phyloP scores from a whole-genome alignment of 1,284 basidiomycete genomes.

The Salmacisia buchloeana region DNA sequence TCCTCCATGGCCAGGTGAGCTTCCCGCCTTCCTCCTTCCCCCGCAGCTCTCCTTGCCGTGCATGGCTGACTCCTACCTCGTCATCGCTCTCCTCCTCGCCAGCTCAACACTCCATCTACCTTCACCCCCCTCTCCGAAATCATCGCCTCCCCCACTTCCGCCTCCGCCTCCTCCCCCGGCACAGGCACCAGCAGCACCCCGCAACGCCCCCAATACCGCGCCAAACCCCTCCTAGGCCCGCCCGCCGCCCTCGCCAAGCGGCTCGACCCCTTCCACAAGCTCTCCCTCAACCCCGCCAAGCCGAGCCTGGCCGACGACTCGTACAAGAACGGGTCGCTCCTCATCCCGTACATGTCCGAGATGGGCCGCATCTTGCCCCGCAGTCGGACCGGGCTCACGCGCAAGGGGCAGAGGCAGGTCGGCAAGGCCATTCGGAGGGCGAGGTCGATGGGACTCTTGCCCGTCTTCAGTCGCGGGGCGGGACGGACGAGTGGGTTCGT shows the following conservation, averaged over 20 bases:
- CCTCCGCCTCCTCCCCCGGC: no score
- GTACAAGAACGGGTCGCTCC: slow-evolving; percentile 66
- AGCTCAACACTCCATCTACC: neutral
- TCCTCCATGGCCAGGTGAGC: slow-evolving; percentile 3
- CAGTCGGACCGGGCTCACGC: slow-evolving; percentile 68
- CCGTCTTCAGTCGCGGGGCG: slow-evolving; percentile 42
- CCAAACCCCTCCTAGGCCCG: slow-evolving; percentile 26
- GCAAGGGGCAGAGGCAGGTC: slow-evolving; percentile 71
- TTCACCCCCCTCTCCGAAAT: neutral
- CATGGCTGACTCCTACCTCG: neutral
- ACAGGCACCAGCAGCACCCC: neutral
- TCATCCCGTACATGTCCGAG: slow-evolving; percentile 66
- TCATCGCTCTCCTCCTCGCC: neutral
- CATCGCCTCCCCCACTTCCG: no score
- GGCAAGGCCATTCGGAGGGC: slow-evolving; percentile 85
- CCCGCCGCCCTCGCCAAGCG: neutral
- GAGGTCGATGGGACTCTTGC: slow-evolving; percentile 85
- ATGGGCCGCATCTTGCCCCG: slow-evolving; percentile 80
- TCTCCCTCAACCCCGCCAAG: slow-evolving; percentile 48
- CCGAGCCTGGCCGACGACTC: slow-evolving; percentile 47
- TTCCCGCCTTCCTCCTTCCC: neutral
- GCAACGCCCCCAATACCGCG: slow-evolving; percentile 10
- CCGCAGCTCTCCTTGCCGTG: neutral
- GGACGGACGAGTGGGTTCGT: neutral
- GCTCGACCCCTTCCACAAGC: slow-evolving; percentile 58